These are phyloP conservation scores for Isochrysis galbana DNA, from an alignment of 78 protist genomes.

Conservation along the genomic window DNA sequence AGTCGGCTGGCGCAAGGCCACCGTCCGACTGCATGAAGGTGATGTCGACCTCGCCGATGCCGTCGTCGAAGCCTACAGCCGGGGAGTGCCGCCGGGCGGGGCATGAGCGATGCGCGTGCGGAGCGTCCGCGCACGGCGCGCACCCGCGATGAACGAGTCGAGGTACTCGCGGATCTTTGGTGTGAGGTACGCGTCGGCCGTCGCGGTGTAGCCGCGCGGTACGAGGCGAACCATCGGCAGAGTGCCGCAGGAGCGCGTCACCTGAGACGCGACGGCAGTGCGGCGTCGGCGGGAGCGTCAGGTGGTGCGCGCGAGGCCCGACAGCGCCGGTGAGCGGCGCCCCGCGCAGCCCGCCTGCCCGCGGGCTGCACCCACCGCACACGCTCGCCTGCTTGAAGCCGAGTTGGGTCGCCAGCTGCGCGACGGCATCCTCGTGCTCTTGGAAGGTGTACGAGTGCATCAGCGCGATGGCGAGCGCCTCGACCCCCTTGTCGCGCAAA, in stretches of 20 bases:
- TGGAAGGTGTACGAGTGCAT: constrained; percentile 82
- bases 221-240: constrained; percentile 81
- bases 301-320: no score
- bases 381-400: no score
- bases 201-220: constrained; percentile 90
- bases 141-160: constrained; percentile 74
- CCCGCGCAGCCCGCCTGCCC: no score
- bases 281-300: no score
- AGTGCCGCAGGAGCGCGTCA: constrained; percentile 73
- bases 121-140: constrained; percentile 17
- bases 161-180: constrained; percentile 77
- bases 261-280: no score
- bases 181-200: constrained; percentile 95
- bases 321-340: no score
- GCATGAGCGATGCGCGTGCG: no score
- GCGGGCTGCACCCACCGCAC: no score
- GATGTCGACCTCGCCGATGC: constrained; percentile 10
- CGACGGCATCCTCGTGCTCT: constrained; percentile 80
- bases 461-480: constrained; percentile 78
- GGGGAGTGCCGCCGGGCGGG: background rate
- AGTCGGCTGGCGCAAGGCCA: constrained; percentile 83
- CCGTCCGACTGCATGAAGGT: constrained; percentile 94
- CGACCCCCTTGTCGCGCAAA: background rate
- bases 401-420: constrained; percentile 65
- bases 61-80: constrained; percentile 16